Evolutionary conservation across 768 basidiomycete species (phyloP).

Genomic region (Termitomyces heimii): DNA sequence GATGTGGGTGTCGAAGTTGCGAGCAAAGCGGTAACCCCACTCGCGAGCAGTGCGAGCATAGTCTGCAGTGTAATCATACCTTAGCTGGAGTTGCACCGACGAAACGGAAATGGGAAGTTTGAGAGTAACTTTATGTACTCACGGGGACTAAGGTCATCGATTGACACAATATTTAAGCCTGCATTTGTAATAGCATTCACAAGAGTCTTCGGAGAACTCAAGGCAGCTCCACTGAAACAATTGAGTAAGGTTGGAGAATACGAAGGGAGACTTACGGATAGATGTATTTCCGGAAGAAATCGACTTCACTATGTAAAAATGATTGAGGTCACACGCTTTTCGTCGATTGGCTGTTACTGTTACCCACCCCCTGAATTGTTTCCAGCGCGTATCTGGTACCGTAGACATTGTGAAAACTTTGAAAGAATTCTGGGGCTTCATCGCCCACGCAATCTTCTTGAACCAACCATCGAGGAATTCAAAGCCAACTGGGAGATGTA

Average conservation of each 20-base stretch:
- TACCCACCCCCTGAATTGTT: constrained; percentile 1
- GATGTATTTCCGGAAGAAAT: constrained; percentile 9
- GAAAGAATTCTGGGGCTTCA: constrained; percentile 6
- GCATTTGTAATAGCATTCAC: constrained; percentile 5
- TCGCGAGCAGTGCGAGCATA: constrained; percentile 10
- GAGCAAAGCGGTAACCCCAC: constrained; percentile 7
- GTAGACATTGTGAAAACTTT: constrained; percentile 12
- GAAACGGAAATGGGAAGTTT: no score
- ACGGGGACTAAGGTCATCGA: constrained; percentile 8
- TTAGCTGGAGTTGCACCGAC: no score
- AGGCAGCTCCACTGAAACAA: background rate
- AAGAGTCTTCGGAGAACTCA: constrained; percentile 3
- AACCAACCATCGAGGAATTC: constrained; percentile 5
- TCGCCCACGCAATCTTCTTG: constrained; percentile 7
- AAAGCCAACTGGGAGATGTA: background rate
- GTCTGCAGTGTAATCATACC: background rate
- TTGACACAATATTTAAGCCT: constrained; percentile 6
- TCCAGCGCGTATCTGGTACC: constrained; percentile 7
- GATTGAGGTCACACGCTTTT: background rate
- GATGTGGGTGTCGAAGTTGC: constrained; percentile 7
- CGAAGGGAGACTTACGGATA: constrained; percentile 1
- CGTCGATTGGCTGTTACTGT: background rate
- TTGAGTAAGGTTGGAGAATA: no score
- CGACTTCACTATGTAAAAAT: constrained; percentile 1
- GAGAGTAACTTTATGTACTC: background rate